These are phyloP conservation scores for Rhynchosporium graminicola DNA, from an alignment of 2,329 filamentous ascomycete genomes.

Conservation along the genomic window DNA sequence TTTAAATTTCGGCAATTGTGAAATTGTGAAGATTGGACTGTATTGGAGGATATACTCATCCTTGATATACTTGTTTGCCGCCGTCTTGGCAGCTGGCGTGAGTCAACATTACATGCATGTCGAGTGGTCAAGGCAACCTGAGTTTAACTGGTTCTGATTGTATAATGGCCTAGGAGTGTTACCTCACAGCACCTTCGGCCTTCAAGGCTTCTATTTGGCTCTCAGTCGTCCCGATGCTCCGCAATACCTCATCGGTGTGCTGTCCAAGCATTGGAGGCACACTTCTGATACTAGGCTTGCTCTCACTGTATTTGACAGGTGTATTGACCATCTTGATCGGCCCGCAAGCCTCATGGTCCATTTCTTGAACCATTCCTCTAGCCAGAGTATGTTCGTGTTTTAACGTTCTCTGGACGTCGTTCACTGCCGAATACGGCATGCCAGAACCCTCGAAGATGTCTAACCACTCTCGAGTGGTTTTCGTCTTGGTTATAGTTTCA, in stretches of 20 bases:
- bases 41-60: background rate
- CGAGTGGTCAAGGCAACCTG: background rate
- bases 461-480: slow-evolving; percentile 87
- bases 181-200: slow-evolving; percentile 66
- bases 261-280: slow-evolving; percentile 84
- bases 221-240: slow-evolving; percentile 58
- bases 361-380: slow-evolving; percentile 84
- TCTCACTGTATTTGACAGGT: slow-evolving; percentile 90
- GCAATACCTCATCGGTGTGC: slow-evolving; percentile 78
- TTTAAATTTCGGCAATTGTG: background rate
- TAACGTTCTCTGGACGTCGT: slow-evolving; percentile 84
- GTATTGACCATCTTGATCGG: slow-evolving; percentile 89
- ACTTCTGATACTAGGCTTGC: slow-evolving; percentile 71
- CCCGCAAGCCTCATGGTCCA: slow-evolving; percentile 82
- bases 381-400: slow-evolving; percentile 83
- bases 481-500: slow-evolving; percentile 70
- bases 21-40: background rate
- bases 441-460: slow-evolving; percentile 84
- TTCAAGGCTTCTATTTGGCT: slow-evolving; percentile 63
- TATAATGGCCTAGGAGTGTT: slow-evolving; percentile 12
- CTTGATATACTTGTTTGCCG: background rate
- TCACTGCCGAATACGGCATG: slow-evolving; percentile 92
- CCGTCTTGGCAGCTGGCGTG: too few relatives aligned
- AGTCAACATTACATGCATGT: background rate
- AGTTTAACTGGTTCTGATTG: background rate